phyloP scores from a whole-genome alignment of 1,139 yeast species.

The Starmera stellimalicola region DNA sequence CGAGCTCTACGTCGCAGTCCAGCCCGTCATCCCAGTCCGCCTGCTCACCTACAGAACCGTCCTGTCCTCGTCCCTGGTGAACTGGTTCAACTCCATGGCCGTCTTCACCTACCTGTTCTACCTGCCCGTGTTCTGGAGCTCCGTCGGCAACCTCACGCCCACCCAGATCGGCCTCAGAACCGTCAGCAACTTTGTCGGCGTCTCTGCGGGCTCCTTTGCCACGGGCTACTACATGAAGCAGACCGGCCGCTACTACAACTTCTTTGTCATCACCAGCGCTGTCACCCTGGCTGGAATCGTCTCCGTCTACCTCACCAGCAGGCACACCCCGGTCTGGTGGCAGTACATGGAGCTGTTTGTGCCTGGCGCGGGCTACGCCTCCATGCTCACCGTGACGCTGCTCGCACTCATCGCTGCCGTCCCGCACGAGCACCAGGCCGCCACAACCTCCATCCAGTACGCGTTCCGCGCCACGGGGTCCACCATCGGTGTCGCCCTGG shows the following conservation, averaged over 20 bases:
- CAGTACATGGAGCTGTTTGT: conserved; percentile 22
- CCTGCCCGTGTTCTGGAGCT: conserved; percentile 49
- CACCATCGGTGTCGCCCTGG: conserved; percentile 57
- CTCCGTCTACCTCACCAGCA: conserved; percentile 19
- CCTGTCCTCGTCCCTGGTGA: conserved; percentile 48
- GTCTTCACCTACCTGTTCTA: conserved; percentile 47
- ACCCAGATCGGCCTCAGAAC: conserved; percentile 50
- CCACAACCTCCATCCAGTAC: conserved; percentile 67
- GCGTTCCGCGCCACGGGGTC: conserved; percentile 71
- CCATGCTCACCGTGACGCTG: conserved; percentile 50
- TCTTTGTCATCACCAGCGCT: conserved; percentile 34
- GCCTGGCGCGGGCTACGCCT: conserved; percentile 50
- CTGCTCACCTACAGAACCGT: conserved; percentile 43
- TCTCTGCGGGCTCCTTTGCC: conserved; percentile 50
- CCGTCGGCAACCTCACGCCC: conserved; percentile 44
- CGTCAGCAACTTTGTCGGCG: conserved; percentile 54
- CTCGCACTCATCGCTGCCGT: conserved; percentile 55
- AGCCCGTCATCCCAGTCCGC: conserved; percentile 56
- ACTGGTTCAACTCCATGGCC: conserved; percentile 51
- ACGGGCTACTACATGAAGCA: conserved; percentile 56
- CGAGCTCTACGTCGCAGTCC: conserved; percentile 44
- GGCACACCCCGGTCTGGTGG: conserved; percentile 11
- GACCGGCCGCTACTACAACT: conserved; percentile 52
- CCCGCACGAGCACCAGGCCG: conserved; percentile 56
- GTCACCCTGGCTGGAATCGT: conserved; percentile 34